A percentile compares a stretch with the other conserved stretches of the same genome.
Evolutionary conservation across 1,284 basidiomycete species (phyloP).

Genomic region (Ustilago nuda): DNA sequence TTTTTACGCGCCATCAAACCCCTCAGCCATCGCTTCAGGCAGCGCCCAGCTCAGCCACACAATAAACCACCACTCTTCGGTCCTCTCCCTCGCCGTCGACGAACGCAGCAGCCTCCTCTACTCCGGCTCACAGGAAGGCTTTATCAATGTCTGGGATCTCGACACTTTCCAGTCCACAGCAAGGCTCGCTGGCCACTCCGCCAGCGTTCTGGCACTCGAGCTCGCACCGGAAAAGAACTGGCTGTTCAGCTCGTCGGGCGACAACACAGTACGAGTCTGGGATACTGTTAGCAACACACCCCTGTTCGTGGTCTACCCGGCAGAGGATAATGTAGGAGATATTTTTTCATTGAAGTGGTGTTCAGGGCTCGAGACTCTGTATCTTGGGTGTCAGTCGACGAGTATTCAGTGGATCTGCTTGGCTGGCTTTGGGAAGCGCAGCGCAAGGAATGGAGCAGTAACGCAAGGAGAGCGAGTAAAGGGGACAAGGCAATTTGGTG

Average conservation of each 20-base stretch:
- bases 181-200: slow-evolving; percentile 77
- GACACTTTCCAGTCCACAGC: slow-evolving; percentile 46
- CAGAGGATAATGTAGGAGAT: slow-evolving; percentile 88
- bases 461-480: not conserved
- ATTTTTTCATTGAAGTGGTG: slow-evolving; percentile 85
- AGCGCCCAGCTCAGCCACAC: slow-evolving; percentile 48
- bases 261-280: slow-evolving; percentile 78
- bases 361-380: slow-evolving; percentile 78
- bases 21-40: slow-evolving; percentile 5
- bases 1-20: not conserved
- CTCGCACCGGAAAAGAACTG: slow-evolving; percentile 74
- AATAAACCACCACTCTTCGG: slow-evolving; percentile 52
- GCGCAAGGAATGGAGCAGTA: not conserved
- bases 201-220: slow-evolving; percentile 84
- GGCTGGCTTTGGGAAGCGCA: slow-evolving; percentile 26
- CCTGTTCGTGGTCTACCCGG: slow-evolving; percentile 83
- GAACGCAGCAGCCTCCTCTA: slow-evolving; percentile 48
- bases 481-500: not conserved
- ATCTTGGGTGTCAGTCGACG: slow-evolving; percentile 87
- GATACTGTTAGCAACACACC: slow-evolving; percentile 78
- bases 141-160: slow-evolving; percentile 61
- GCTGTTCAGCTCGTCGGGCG: slow-evolving; percentile 61
- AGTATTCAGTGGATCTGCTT: slow-evolving; percentile 62
- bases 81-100: slow-evolving; percentile 63
- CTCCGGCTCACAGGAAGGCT: slow-evolving; percentile 54